These are phyloP conservation scores for Globisporangium barbulae DNA, from an alignment of 352 stramenopile genomes.

Conservation along the genomic window DNA sequence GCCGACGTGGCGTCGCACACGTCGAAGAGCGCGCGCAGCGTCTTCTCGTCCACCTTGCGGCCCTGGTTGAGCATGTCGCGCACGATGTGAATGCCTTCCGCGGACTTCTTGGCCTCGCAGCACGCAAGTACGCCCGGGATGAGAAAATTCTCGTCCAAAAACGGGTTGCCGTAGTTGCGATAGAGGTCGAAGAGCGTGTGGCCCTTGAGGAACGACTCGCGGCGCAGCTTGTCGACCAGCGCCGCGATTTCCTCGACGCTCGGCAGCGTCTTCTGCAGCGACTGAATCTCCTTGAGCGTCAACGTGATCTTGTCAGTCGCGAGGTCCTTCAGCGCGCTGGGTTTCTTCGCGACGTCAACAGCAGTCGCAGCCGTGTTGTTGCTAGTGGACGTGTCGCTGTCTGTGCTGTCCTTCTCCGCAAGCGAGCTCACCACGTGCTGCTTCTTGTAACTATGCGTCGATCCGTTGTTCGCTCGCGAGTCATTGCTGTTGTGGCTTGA, in stretches of 20 bases:
- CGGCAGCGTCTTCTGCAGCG: slow-evolving; percentile 71
- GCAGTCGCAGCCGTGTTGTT: background rate
- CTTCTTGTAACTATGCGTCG: slow-evolving; percentile 4
- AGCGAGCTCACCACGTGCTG: background rate
- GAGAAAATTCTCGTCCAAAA: slow-evolving; percentile 78
- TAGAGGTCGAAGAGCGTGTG: slow-evolving; percentile 84
- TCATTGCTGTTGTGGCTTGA: slow-evolving; percentile 2
- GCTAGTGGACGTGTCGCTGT: background rate
- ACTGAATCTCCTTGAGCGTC: slow-evolving; percentile 69
- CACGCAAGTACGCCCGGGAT: slow-evolving; percentile 75
- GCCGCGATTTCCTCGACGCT: slow-evolving; percentile 59
- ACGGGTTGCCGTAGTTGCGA: slow-evolving; percentile 83
- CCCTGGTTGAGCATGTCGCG: slow-evolving; percentile 82
- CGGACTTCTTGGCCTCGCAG: slow-evolving; percentile 71
- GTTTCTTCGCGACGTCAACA: slow-evolving; percentile 12
- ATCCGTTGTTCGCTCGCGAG: background rate
- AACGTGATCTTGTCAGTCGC: slow-evolving; percentile 66
- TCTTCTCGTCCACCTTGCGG: slow-evolving; percentile 76
- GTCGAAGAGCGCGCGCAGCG: slow-evolving; percentile 65
- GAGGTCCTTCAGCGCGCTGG: slow-evolving; percentile 31
- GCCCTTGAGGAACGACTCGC: slow-evolving; percentile 71
- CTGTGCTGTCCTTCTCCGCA: slow-evolving; percentile 2
- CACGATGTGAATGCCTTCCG: slow-evolving; percentile 73
- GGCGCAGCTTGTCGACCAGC: slow-evolving; percentile 56
- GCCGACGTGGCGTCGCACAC: slow-evolving; percentile 68